Evolutionary conservation across 371 early-diverging fungal genomes (phyloP).

Genomic region (Syncephalastrum contaminatum): DNA sequence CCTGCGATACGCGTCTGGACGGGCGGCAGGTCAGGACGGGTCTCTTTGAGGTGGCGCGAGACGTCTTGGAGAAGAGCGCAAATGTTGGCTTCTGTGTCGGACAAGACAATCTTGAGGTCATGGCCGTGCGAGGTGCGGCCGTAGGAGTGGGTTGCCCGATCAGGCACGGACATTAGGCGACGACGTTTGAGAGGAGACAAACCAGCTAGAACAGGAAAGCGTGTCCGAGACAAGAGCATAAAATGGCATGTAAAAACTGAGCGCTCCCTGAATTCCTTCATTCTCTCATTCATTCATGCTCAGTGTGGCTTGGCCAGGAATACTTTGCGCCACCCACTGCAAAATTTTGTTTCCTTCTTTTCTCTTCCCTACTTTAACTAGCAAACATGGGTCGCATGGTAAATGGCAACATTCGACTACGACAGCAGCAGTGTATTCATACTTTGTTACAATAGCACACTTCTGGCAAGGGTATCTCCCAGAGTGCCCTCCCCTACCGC

Average conservation of each 20-base stretch:
- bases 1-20: slow-evolving; percentile 92
- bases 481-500: slow-evolving; percentile 99
- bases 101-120: slow-evolving; percentile 45
- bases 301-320: too few species aligned
- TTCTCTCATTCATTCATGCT: too few species aligned
- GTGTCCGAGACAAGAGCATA: too few species aligned
- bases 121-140: slow-evolving; percentile 37
- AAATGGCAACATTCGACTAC: slow-evolving; percentile 3
- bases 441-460: slow-evolving; percentile 64
- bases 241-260: too few species aligned
- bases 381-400: slow-evolving; percentile 38
- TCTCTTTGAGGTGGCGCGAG: slow-evolving; percentile 48
- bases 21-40: slow-evolving; percentile 49
- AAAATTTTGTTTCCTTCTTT: slow-evolving; percentile 18
- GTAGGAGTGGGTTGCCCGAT: slow-evolving; percentile 12
- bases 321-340: not conserved
- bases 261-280: too few species aligned
- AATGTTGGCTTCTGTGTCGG: slow-evolving; percentile 57
- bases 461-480: slow-evolving; percentile 98
- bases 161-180: too few species aligned
- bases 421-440: not conserved
- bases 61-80: slow-evolving; percentile 64
- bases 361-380: slow-evolving; percentile 9
- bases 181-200: too few species aligned
- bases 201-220: too few species aligned